Percentiles rank a stretch among this genome's conserved stretches.
Evolutionary conservation across 441 rosid genomes (phyloP).

Genomic region (Gossypium schwendimanii): DNA sequence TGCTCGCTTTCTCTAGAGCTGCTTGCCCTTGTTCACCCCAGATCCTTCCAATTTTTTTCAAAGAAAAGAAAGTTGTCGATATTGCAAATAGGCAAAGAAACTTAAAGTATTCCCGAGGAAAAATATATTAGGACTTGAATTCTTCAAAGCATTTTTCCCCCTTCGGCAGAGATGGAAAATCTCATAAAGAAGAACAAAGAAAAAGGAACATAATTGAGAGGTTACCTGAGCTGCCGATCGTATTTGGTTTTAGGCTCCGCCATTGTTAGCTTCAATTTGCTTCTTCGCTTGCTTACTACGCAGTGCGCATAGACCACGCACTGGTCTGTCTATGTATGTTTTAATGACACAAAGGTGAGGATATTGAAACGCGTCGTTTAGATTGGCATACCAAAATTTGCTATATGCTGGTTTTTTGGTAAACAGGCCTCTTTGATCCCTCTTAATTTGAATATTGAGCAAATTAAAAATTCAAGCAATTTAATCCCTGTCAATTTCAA

Average conservation of each 20-base stretch:
- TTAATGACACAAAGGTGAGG: not conserved
- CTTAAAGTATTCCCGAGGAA: not conserved
- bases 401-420: too few relatives aligned
- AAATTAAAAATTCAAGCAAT: too few relatives aligned
- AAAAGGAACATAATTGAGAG: not conserved
- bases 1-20: conserved; percentile 73
- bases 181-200: not conserved
- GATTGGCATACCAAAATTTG: not conserved
- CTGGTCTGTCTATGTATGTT: not conserved
- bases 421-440: too few relatives aligned
- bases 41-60: conserved; percentile 41
- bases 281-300: conserved; percentile 23
- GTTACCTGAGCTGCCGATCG: conserved; percentile 92
- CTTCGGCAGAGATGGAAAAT: not conserved
- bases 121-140: not conserved
- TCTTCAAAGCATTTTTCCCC: not conserved
- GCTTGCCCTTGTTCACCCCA: conserved; percentile 96
- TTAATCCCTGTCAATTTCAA: too few relatives aligned
- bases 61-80: not conserved
- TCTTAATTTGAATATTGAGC: too few relatives aligned
- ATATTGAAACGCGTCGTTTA: not conserved
- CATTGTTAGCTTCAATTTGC: conserved; percentile 32
- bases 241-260: conserved; percentile 77
- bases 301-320: conserved; percentile 1
- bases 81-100: conserved; percentile 4